Evolutionary conservation across 306 rosid species (phyloP).

Genomic region (Gleditsia sinensis): DNA sequence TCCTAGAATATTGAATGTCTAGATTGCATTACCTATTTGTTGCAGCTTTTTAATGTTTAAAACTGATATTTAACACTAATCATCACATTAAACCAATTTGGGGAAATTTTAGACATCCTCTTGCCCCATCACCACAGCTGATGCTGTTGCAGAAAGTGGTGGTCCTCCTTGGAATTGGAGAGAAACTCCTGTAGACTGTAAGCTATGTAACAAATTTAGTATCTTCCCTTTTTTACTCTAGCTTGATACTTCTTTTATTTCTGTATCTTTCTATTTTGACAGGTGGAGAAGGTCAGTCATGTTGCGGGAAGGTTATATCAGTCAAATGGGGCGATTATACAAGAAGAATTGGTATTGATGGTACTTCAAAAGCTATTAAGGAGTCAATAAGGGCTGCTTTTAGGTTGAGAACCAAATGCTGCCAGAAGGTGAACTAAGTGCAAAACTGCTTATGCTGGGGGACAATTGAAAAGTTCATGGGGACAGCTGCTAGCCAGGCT

Average conservation of each 20-base stretch:
- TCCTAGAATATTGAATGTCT: not conserved
- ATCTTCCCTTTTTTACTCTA: not conserved
- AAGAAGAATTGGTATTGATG: conserved; percentile 89
- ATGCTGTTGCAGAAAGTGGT: too few species aligned
- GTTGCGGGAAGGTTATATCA: conserved; percentile 84
- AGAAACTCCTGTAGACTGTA: too few species aligned
- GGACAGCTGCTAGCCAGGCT: too few species aligned
- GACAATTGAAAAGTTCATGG: too few species aligned
- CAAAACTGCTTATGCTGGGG: too few species aligned
- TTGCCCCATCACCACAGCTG: too few species aligned
- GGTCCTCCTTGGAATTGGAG: too few species aligned
- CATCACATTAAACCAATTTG: not conserved
- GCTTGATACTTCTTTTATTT: conserved; percentile 19
- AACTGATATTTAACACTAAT: not conserved
- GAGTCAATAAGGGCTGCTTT: conserved; percentile 91
- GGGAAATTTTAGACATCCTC: too few species aligned
- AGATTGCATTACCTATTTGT: not conserved
- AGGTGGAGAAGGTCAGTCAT: conserved; percentile 86
- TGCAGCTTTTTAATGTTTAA: conserved; percentile 26
- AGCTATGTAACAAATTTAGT: too few species aligned
- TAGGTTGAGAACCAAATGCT: conserved; percentile 89
- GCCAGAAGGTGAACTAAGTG: too few species aligned
- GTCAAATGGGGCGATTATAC: conserved; percentile 94
- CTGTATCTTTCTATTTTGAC: conserved; percentile 30
- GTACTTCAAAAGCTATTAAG: conserved; percentile 86